phyloP scores from a whole-genome alignment of 2,329 filamentous ascomycete species.

The Ceratocystiopsis sp. region DNA sequence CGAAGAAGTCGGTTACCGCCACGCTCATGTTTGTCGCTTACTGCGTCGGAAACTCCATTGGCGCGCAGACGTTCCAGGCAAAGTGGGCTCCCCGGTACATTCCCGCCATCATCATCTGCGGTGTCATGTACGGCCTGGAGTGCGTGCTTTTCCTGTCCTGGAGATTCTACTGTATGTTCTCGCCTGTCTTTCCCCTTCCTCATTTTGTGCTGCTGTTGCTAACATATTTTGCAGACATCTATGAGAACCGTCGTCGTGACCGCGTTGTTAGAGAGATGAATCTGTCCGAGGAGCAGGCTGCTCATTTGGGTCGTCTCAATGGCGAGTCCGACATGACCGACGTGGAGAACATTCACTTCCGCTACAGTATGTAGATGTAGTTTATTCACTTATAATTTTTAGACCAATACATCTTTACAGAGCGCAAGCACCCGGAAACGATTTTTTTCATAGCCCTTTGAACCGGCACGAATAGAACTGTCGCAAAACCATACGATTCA shows the following conservation, averaged over 20 bases:
- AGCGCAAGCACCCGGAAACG: too few species aligned
- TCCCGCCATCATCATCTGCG: constrained; percentile 6
- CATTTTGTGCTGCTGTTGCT: neutral
- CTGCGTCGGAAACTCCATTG: constrained; percentile 7
- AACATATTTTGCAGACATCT: neutral
- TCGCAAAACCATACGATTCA: too few species aligned
- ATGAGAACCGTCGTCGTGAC: constrained; percentile 3
- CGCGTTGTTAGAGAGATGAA: constrained; percentile 1
- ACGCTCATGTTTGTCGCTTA: constrained; percentile 7
- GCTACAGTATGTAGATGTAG: constrained; percentile 4
- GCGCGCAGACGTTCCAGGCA: constrained; percentile 6
- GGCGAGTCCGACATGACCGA: constrained; percentile 7
- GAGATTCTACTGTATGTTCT: constrained; percentile 4
- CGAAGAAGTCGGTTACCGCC: constrained; percentile 7
- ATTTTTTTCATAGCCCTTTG: too few species aligned
- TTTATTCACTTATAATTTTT: too few species aligned
- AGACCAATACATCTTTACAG: too few species aligned
- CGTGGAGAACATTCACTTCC: constrained; percentile 7
- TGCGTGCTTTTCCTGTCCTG: constrained; percentile 4
- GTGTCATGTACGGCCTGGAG: constrained; percentile 5
- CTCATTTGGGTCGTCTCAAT: constrained; percentile 7
- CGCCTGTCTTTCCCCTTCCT: too few species aligned
- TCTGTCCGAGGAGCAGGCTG: constrained; percentile 1
- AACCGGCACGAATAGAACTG: too few species aligned
- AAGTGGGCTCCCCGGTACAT: constrained; percentile 6